Evolutionary conservation across 441 rosid species (phyloP).

Genomic region (Mallotus repandus): DNA sequence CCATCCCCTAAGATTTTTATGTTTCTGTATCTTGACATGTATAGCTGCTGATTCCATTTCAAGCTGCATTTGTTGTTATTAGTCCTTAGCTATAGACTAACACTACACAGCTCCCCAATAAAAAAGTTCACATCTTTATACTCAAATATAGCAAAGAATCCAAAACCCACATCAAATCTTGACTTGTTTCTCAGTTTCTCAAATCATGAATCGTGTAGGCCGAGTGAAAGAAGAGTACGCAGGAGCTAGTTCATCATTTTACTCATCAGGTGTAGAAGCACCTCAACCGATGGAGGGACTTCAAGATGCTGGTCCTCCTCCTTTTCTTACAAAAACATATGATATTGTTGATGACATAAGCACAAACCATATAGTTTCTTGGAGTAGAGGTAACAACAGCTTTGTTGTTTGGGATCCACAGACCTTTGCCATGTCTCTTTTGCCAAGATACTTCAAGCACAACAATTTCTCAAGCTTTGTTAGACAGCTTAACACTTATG

Average conservation of each 20-base stretch:
- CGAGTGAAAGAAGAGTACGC: constrained; percentile 31
- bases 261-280: constrained; percentile 5
- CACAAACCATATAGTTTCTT: constrained; percentile 61
- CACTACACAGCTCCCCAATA: background rate
- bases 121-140: background rate
- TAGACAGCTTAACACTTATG: constrained; percentile 86
- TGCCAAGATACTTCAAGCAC: constrained; percentile 79
- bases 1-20: background rate
- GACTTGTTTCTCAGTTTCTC: background rate
- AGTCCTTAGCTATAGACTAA: background rate
- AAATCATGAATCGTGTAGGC: constrained; percentile 29
- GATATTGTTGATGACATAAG: constrained; percentile 61
- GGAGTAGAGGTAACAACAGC: constrained; percentile 65
- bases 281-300: constrained; percentile 78
- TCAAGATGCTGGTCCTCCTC: constrained; percentile 64
- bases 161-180: constrained; percentile 13
- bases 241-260: constrained; percentile 24
- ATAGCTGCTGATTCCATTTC: background rate
- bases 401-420: constrained; percentile 78
- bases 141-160: background rate
- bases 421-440: constrained; percentile 49
- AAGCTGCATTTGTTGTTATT: background rate
- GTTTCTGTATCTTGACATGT: background rate
- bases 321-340: constrained; percentile 71
- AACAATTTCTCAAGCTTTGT: constrained; percentile 84